Percentiles rank a stretch among this genome's conserved stretches.
These are phyloP conservation scores for Chalara sp. DNA, from an alignment of 2,329 filamentous ascomycete genomes.

Conservation along the genomic window DNA sequence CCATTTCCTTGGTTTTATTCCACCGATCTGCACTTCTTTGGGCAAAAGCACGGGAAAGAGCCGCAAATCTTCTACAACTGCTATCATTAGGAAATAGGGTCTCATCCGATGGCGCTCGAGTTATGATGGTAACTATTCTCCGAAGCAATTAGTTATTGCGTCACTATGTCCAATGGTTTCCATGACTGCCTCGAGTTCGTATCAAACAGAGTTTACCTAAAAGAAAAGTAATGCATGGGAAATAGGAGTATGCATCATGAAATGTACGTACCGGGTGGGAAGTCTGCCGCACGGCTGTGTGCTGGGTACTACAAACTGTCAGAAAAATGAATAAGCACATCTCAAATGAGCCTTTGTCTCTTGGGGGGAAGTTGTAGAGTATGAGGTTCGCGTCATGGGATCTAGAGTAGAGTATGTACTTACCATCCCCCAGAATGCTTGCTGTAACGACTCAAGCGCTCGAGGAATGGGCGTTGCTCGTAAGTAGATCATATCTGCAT, in stretches of 20 bases:
- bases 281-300: conserved; percentile 38
- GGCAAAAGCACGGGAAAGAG: conserved; percentile 63
- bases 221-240: no score
- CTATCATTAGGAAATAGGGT: conserved; percentile 75
- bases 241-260: no score
- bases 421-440: conserved; percentile 63
- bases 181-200: no score
- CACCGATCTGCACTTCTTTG: conserved; percentile 64
- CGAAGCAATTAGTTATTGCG: no score
- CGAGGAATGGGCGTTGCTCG: conserved; percentile 69
- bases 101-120: conserved; percentile 60
- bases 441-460: conserved; percentile 71
- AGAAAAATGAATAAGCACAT: no score
- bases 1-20: conserved; percentile 76
- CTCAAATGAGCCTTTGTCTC: no score
- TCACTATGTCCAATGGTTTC: no score
- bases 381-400: no score
- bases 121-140: conserved; percentile 51
- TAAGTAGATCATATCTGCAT: conserved; percentile 60
- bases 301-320: conserved; percentile 48
- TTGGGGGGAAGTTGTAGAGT: no score
- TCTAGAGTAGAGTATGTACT: not conserved
- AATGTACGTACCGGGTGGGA: conserved; percentile 35
- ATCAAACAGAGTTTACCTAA: no score
- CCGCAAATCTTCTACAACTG: conserved; percentile 66